These are phyloP conservation scores for Actinomucor elegans DNA, from an alignment of 371 early-diverging fungal genomes.

Conservation along the genomic window DNA sequence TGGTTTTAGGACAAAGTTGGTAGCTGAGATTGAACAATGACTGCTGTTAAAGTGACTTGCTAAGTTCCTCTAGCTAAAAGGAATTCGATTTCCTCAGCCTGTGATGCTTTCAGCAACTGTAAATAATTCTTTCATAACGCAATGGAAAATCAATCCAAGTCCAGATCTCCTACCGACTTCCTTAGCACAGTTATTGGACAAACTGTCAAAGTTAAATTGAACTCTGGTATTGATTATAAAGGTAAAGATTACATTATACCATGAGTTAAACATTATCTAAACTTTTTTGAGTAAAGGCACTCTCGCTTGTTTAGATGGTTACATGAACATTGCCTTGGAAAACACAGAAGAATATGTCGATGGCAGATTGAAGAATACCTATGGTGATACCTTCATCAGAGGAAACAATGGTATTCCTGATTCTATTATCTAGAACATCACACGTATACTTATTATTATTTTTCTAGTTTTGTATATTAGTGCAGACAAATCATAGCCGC, in stretches of 20 bases:
- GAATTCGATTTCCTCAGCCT: too few relatives aligned
- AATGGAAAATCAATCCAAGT: constrained; percentile 32
- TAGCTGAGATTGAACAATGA: too few relatives aligned
- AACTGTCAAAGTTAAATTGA: constrained; percentile 88
- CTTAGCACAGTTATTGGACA: constrained; percentile 76
- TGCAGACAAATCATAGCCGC: constrained; percentile 28
- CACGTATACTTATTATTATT: not conserved
- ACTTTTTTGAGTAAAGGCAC: too few relatives aligned
- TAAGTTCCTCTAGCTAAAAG: too few relatives aligned
- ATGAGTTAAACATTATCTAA: not conserved
- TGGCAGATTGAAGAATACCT: constrained; percentile 86
- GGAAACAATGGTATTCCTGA: constrained; percentile 88
- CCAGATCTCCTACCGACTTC: constrained; percentile 80
- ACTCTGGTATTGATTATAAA: constrained; percentile 94
- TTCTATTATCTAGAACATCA: not conserved
- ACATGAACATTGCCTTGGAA: constrained; percentile 98
- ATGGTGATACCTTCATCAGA: constrained; percentile 95
- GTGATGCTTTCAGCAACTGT: too few relatives aligned
- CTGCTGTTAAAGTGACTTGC: too few relatives aligned
- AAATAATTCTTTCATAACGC: too few relatives aligned
- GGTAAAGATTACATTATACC: constrained; percentile 63
- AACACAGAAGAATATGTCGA: constrained; percentile 95
- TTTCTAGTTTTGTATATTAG: constrained; percentile 48
- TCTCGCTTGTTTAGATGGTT: constrained; percentile 97
- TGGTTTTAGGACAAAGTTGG: too few relatives aligned